These are phyloP conservation scores for Cornus kousa DNA, from an alignment of 148 eudicot species.

Conservation along the genomic window DNA sequence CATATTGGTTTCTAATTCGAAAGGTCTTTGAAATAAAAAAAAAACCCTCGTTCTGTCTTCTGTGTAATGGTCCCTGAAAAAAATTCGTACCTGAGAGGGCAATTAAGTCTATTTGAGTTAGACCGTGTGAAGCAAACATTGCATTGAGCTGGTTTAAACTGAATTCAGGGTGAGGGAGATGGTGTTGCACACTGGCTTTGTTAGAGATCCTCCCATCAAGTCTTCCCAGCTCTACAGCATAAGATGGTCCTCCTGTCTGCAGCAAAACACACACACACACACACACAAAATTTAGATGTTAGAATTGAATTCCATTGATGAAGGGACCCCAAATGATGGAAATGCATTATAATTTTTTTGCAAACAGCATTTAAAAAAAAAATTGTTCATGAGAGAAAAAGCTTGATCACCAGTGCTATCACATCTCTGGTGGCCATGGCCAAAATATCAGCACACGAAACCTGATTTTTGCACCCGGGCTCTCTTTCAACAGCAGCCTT, in stretches of 20 bases:
- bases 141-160: slow-evolving; percentile 47
- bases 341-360: no score
- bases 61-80: no score
- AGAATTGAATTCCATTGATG: no score
- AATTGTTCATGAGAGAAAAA: no score
- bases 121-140: slow-evolving; percentile 53
- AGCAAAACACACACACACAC: no score
- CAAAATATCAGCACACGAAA: slow-evolving; percentile 82
- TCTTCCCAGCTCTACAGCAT: slow-evolving; percentile 68
- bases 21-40: no score
- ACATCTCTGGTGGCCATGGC: slow-evolving; percentile 85
- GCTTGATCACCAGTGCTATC: slow-evolving; percentile 40
- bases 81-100: slow-evolving; percentile 51
- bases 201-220: slow-evolving; percentile 61
- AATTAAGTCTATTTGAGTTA: slow-evolving; percentile 54
- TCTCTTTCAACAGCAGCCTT: slow-evolving; percentile 70
- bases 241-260: slow-evolving; percentile 73
- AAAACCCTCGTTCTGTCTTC: no score
- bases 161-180: slow-evolving; percentile 44
- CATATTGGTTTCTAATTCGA: no score
- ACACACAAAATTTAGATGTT: no score
- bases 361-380: no score
- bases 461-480: slow-evolving; percentile 55
- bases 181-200: slow-evolving; percentile 40
- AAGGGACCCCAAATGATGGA: no score